Percentiles rank a stretch among this genome's conserved stretches.
Conservation (phyloP, 2,329 filamentous ascomycete species). For the Alternaria arbusti region DNA sequence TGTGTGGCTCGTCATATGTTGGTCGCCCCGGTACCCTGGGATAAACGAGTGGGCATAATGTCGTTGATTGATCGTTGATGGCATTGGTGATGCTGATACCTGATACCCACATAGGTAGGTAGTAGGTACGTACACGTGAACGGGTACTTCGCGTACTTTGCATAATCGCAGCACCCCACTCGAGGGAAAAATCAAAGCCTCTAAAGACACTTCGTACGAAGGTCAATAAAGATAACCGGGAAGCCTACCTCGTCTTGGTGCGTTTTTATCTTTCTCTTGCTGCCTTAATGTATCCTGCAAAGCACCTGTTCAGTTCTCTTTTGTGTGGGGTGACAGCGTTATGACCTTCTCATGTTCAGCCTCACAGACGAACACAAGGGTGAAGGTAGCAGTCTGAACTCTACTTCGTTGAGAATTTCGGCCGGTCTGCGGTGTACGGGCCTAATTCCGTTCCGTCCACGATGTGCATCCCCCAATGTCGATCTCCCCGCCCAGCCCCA, state of each 20-base stretch:
- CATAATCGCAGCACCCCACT: background rate
- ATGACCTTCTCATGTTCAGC: background rate
- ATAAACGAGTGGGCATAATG: background rate
- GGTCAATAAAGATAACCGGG: no score
- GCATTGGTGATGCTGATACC: background rate
- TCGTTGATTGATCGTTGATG: background rate
- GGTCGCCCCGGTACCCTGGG: background rate
- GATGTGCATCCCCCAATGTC: constrained; percentile 2
- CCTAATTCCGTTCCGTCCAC: background rate
- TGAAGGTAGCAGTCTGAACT: background rate
- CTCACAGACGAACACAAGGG: background rate
- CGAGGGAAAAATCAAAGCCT: no score
- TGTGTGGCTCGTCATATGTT: background rate
- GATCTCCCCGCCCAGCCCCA: constrained; percentile 8
- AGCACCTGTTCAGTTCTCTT: background rate
- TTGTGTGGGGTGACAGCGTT: background rate
- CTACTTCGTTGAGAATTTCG: background rate
- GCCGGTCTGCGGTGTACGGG: constrained; percentile 1
- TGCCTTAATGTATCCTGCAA: background rate
- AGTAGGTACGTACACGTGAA: background rate
- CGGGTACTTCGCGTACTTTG: background rate
- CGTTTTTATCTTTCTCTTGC: no score
- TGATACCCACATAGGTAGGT: background rate
- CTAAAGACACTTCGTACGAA: no score
- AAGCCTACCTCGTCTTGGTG: no score